Evolutionary conservation across 352 stramenopile species (phyloP), one percentile per base, ranked within the genome.

Genomic region (Elongisporangium prolatum): DNA sequence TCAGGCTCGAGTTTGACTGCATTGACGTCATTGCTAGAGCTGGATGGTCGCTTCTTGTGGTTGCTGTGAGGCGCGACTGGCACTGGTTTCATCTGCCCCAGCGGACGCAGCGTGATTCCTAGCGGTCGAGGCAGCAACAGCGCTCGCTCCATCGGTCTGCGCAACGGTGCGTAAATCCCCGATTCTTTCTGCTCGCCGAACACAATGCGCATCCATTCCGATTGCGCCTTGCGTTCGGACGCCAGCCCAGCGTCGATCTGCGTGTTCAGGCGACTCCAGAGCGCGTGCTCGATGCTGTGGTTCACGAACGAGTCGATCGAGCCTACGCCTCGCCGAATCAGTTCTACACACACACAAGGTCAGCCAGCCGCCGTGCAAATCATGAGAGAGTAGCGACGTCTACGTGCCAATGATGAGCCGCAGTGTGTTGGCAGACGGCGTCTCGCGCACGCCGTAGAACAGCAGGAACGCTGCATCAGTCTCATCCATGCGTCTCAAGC

Each of bases 131-230:
- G 64, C 50, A 91, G 56, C 51, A 91, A 52, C 56, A 68, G 62
- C 20, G 76, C 58, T 28, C 72, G 60, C 55, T 61, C 54, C 72
- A 80, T 81, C 4, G 72, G 69, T 14, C 69, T 40, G 9, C 70
- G 18, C 63, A 73, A 44, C 69, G 67, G 21, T 61, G 60, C 17
- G 68, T 69, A 67, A 76, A 64, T 11, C 48, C 47, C 53, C 62
- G 67, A 10, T 57, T 71, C 54, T 24, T 71, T 40, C 28, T 40
- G 28, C 47, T 57, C 79, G 49, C 77, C 84, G 37, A 91, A 84
- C 25, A 88, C 77, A 50, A 91, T 91, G 68, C 89, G 89, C 59
- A 87, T 91, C 82, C 82, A 91, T 52, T 91, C 82, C 0, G 82
- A 86, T 54, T 84, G 75, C 44, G 71, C 65, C 5, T 70, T 18